These are phyloP conservation scores for Amoeboaphelidium occidentale DNA, from an alignment of 371 early-diverging fungal genomes.

Conservation along the genomic window DNA sequence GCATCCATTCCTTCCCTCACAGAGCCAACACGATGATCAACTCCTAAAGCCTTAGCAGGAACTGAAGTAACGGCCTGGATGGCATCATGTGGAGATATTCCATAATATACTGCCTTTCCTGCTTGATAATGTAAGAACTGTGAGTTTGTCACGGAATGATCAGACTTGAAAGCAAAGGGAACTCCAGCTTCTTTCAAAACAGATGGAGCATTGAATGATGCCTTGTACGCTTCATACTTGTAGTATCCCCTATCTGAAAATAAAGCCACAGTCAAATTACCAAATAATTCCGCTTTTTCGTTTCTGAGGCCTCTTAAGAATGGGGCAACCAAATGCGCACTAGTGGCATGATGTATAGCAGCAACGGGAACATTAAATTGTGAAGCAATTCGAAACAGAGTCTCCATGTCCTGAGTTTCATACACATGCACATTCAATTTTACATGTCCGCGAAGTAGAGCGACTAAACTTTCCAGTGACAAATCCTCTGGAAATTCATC, in stretches of 20 bases:
- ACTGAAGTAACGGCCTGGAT: conserved; percentile 39
- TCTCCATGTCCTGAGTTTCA: conserved; percentile 36
- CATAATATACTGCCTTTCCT: conserved; percentile 48
- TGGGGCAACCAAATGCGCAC: neutral
- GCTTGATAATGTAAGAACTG: conserved; percentile 37
- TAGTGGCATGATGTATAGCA: conserved; percentile 47
- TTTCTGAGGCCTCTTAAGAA: neutral
- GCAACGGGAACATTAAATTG: conserved; percentile 47
- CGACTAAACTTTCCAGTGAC: conserved; percentile 28
- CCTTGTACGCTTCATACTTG: conserved; percentile 48
- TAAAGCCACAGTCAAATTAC: neutral
- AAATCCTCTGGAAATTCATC: conserved; percentile 32
- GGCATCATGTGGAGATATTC: conserved; percentile 30
- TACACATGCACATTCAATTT: conserved; percentile 42
- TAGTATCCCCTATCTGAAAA: conserved; percentile 19
- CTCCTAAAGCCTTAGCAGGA: conserved; percentile 41
- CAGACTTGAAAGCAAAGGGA: conserved; percentile 48
- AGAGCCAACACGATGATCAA: conserved; percentile 40
- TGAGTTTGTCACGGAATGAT: conserved; percentile 54
- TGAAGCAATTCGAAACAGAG: conserved; percentile 38
- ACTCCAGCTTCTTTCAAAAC: conserved; percentile 41
- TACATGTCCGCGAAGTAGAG: conserved; percentile 41
- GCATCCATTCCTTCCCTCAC: conserved; percentile 48
- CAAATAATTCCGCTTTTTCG: too few species aligned
- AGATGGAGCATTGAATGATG: conserved; percentile 31